Conservation (phyloP, 2,329 filamentous ascomycete genomes). For the Colletotrichum somersetense region DNA sequence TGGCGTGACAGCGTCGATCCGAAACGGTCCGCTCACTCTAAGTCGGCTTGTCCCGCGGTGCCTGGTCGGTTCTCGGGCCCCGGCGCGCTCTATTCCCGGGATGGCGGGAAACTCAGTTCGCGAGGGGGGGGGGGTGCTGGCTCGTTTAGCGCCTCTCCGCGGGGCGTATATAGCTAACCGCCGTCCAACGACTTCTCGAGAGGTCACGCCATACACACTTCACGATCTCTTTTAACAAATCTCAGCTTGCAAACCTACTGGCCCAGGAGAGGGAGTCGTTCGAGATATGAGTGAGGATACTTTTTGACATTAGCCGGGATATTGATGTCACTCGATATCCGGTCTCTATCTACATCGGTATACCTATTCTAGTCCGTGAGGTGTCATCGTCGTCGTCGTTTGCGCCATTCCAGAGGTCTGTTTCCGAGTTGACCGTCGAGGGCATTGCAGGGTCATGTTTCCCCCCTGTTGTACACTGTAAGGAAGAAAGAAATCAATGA, state of each 20-base stretch:
- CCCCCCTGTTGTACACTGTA: not conserved
- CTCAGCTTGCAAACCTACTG: not conserved
- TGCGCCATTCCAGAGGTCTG: not conserved
- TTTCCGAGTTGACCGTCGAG: not conserved
- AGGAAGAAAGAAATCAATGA: not conserved
- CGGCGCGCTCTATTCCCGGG: not conserved
- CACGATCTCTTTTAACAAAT: not conserved
- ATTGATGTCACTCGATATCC: not conserved
- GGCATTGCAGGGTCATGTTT: not conserved
- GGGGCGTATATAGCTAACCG: not conserved
- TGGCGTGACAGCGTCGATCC: slow-evolving; percentile 1
- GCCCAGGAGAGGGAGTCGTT: not conserved
- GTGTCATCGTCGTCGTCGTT: not conserved
- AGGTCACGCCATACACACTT: not conserved
- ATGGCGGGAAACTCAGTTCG: not conserved
- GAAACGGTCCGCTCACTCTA: not conserved
- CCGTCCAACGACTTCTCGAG: not conserved
- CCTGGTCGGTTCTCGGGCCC: not conserved
- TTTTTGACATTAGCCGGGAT: not conserved
- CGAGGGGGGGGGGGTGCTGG: not conserved
- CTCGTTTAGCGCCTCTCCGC: not conserved
- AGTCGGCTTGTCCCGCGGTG: not conserved
- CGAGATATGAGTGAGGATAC: not conserved
- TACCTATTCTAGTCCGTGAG: not conserved
- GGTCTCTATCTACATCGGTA: not conserved